Percentiles rank a stretch among this genome's conserved stretches.
Conservation (phyloP, 345 rosid genomes). For the Limnanthes douglasii region DNA sequence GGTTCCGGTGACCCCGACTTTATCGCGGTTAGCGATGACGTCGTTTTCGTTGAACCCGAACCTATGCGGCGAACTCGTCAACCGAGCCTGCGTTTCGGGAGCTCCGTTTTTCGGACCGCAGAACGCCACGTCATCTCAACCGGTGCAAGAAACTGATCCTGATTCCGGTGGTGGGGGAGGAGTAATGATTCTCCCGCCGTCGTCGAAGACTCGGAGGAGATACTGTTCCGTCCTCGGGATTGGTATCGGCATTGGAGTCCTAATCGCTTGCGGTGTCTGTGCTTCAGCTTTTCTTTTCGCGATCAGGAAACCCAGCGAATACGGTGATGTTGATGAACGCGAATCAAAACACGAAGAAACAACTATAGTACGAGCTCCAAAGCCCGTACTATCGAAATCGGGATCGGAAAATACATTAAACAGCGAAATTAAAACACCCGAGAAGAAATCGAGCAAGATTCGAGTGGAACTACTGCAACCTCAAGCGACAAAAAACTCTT, state of each 20-base stretch:
- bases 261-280: conserved; percentile 22
- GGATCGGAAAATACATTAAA: too few species aligned
- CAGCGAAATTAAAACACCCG: conserved; percentile 5
- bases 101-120: conserved; percentile 43
- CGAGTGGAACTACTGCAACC: conserved; percentile 10
- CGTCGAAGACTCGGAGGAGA: conserved; percentile 15
- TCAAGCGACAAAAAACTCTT: conserved; percentile 5
- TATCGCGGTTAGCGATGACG: conserved; percentile 34
- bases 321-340: conserved; percentile 4
- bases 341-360: conserved; percentile 8
- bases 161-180: conserved; percentile 21
- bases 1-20: conserved; percentile 51
- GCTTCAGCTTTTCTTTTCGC: conserved; percentile 19
- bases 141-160: conserved; percentile 13
- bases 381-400: too few species aligned
- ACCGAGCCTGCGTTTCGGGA: conserved; percentile 30
- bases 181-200: conserved; percentile 18
- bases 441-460: conserved; percentile 8
- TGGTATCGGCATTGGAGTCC: conserved; percentile 26
- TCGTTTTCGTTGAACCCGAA: conserved; percentile 41
- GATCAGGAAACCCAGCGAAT: conserved; percentile 13
- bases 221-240: conserved; percentile 34
- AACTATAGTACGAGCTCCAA: background rate
- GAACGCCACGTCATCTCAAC: conserved; percentile 15
- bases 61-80: conserved; percentile 70